These are phyloP conservation scores for Stramenopiles sp. DNA, from an alignment of 352 stramenopile species.

Conservation along the genomic window DNA sequence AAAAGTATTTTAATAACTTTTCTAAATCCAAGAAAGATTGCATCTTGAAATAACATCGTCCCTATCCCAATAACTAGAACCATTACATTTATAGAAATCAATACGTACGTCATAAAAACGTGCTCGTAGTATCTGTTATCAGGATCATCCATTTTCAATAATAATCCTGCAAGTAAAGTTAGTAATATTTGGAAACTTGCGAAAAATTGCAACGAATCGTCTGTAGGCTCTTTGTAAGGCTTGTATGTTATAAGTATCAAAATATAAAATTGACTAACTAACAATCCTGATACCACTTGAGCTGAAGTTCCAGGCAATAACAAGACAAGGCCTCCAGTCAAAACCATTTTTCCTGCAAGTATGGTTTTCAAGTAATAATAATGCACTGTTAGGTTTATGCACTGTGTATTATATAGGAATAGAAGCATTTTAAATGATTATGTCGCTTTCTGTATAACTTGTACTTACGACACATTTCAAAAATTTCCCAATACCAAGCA, in stretches of 20 bases:
- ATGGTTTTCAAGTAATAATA: no score
- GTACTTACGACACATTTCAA: slow-evolving; percentile 9
- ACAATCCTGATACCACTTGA: not conserved
- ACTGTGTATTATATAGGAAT: no score
- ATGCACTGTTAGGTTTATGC: no score
- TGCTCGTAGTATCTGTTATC: not conserved
- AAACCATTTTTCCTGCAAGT: not conserved
- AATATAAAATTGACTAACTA: not conserved
- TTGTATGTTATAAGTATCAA: not conserved
- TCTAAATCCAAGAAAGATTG: no score
- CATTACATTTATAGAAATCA: not conserved
- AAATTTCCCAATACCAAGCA: not conserved
- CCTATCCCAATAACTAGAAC: not conserved
- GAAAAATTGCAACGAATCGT: not conserved
- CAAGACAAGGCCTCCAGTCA: not conserved
- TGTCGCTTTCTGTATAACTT: no score
- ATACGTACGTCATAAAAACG: not conserved
- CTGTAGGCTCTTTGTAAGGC: not conserved
- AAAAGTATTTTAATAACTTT: no score
- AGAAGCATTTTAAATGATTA: no score
- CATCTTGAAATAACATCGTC: not conserved
- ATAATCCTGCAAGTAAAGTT: not conserved
- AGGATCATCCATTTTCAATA: slow-evolving; percentile 11
- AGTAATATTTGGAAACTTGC: not conserved
- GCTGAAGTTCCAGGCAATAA: not conserved